Conservation (phyloP, 2,329 filamentous ascomycete genomes). For the Penicillium sp. region DNA sequence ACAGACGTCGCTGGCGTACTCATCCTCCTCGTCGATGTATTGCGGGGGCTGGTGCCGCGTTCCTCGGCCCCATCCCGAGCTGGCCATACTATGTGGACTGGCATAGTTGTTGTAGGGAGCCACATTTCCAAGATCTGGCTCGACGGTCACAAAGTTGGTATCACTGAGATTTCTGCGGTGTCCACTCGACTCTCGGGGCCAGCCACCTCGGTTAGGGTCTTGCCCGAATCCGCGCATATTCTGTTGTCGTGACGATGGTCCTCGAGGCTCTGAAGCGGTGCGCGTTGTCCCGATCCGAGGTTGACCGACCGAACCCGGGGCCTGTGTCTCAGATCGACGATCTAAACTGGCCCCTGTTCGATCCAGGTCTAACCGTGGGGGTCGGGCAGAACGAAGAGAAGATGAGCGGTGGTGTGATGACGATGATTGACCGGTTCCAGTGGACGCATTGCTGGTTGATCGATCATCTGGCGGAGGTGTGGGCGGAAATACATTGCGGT, state of each 20-base stretch:
- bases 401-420: conserved; percentile 37
- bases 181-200: conserved; percentile 29
- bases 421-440: conserved; percentile 19
- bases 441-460: conserved; percentile 42
- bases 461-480: conserved; percentile 94
- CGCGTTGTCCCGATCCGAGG: conserved; percentile 45
- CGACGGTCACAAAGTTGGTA: conserved; percentile 16
- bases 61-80: conserved; percentile 36
- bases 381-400: conserved; percentile 45
- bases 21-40: conserved; percentile 76
- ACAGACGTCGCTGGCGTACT: conserved; percentile 63
- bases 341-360: conserved; percentile 26
- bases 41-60: conserved; percentile 44
- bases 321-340: conserved; percentile 31
- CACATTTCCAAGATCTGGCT: conserved; percentile 30
- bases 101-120: conserved; percentile 63
- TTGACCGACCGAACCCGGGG: conserved; percentile 27
- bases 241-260: conserved; percentile 33
- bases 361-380: conserved; percentile 43
- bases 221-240: conserved; percentile 27
- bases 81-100: conserved; percentile 44
- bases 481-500: conserved; percentile 84
- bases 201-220: conserved; percentile 26
- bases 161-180: conserved; percentile 32
- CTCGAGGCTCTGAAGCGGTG: conserved; percentile 49